Evolutionary conservation across 805 yeast species (phyloP), one percentile per base, ranked within the genome.

Genomic region (Metschnikowia continentalis): DNA sequence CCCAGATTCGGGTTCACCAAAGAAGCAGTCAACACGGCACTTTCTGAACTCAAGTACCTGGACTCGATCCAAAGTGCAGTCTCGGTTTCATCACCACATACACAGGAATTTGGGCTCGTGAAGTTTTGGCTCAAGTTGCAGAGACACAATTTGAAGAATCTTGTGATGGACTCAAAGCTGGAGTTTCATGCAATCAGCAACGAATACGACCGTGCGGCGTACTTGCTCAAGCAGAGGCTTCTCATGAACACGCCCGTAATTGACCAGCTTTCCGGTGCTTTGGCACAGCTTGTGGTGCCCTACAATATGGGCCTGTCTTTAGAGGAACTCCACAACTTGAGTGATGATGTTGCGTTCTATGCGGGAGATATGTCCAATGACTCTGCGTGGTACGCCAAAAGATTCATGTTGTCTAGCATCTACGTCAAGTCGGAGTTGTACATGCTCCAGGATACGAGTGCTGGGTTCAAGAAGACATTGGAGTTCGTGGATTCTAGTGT

Each of bases 341-440:
- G 90, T 11, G 98, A 92, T 69, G 98, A 94, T 63, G 76, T 92
- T 52, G 80, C 88, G 42, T 90, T 70, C 66, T 82, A 81, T 58
- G 83, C 96, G 0, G 94, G 91, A 10, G 97, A 91, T 63, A 62
- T 67, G 48, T 79, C 94, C 19, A 83, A 83, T 56, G 96, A 90
- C 66, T 84, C 87, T 64, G 86, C 89, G 3, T 92, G 99, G 99
- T 92, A 92, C 67, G 74, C 95, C n/a, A 88, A 90, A 63, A 75
- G 99, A 56, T 71, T 86, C 14, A 78, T 87, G 7, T 64, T 92
- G 14, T 78, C 88, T 22, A 75, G 86, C 1, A 78, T 86, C 2
- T 89, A 88, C 65, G 86, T 87, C 2, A 80, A 85, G 36, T 71
- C 86, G 37, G 97, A 92, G 66, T 70, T 89, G 54, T 89, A 80